Percentiles rank a stretch among this genome's conserved stretches.
Evolutionary conservation across 2,329 filamentous ascomycete species (phyloP).

Genomic region (Aspergillus jensenii): DNA sequence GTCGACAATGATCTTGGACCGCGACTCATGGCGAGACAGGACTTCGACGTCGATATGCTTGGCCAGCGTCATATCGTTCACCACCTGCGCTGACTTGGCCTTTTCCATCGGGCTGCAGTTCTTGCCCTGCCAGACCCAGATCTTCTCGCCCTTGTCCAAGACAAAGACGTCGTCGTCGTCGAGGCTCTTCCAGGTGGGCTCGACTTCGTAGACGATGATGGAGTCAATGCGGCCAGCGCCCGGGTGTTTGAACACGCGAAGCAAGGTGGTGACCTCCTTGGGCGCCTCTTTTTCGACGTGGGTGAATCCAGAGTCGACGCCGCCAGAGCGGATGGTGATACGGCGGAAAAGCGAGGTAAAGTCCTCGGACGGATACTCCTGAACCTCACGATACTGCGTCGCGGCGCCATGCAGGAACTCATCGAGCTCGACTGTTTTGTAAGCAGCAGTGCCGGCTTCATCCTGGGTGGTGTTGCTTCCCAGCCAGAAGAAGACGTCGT

Average conservation of each 20-base stretch:
- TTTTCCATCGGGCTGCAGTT: conserved; percentile 68
- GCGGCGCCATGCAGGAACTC: conserved; percentile 64
- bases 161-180: conserved; percentile 69
- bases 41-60: conserved; percentile 67
- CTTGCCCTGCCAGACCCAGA: conserved; percentile 69
- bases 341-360: conserved; percentile 63
- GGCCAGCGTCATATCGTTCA: conserved; percentile 56
- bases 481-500: conserved; percentile 72
- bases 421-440: conserved; percentile 70
- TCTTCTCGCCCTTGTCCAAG: conserved; percentile 62
- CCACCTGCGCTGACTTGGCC: conserved; percentile 65
- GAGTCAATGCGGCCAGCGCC: conserved; percentile 33
- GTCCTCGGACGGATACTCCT: conserved; percentile 58
- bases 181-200: conserved; percentile 60
- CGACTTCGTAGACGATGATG: conserved; percentile 63
- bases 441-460: conserved; percentile 66
- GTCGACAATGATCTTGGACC: conserved; percentile 53
- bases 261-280: conserved; percentile 51
- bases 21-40: conserved; percentile 57
- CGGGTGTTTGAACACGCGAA: conserved; percentile 65
- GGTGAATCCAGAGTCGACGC: conserved; percentile 62
- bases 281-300: conserved; percentile 58
- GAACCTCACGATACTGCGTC: conserved; percentile 65
- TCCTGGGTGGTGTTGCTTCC: conserved; percentile 66
- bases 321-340: conserved; percentile 60